Conservation (phyloP, 768 basidiomycete species). For the Tulasnella sp. region DNA sequence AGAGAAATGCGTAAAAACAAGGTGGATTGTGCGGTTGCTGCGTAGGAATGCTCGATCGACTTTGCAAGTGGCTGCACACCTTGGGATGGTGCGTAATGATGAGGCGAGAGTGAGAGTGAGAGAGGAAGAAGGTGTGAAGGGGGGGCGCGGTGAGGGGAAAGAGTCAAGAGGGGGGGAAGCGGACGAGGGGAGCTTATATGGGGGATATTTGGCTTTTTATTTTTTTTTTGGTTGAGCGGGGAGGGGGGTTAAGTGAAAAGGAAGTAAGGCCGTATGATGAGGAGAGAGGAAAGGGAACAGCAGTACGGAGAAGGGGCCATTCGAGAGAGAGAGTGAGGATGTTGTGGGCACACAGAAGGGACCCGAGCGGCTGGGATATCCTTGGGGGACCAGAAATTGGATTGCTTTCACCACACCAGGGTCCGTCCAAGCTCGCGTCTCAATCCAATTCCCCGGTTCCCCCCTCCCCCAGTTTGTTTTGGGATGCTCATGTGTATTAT, state of each 20-base stretch:
- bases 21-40: neutral
- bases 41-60: slow-evolving; percentile 11
- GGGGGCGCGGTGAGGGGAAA: neutral
- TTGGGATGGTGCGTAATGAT: neutral
- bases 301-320: slow-evolving; percentile 8
- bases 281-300: neutral
- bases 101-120: neutral
- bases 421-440: neutral
- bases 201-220: slow-evolving; percentile 18
- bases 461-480: neutral
- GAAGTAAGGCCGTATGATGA: slow-evolving; percentile 13
- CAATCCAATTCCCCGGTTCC: neutral
- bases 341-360: neutral
- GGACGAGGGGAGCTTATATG: slow-evolving; percentile 11
- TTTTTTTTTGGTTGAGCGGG: neutral
- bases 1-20: neutral
- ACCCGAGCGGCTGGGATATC: neutral
- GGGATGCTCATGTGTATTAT: neutral
- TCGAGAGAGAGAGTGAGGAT: slow-evolving; percentile 5
- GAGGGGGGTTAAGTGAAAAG: neutral
- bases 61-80: neutral
- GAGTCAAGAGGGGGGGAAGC: slow-evolving; percentile 26
- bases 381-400: slow-evolving; percentile 14
- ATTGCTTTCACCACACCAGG: slow-evolving; percentile 5
- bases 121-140: neutral